These are phyloP conservation scores for Trichophyton equinum DNA, from an alignment of 2,329 filamentous ascomycete species.

Conservation along the genomic window DNA sequence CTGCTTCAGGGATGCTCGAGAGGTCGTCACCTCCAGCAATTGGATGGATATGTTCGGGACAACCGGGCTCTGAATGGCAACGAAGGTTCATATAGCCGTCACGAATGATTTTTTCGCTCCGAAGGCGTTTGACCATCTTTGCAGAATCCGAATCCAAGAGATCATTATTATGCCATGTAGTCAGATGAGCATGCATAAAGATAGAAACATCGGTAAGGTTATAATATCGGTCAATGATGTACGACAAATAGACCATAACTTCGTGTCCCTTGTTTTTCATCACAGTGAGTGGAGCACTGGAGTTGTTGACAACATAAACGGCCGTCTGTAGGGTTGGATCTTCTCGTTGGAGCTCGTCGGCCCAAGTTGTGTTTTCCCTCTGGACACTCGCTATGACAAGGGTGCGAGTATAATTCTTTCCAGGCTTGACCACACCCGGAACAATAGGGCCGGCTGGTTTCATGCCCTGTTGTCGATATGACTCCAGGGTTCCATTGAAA, in stretches of 20 bases:
- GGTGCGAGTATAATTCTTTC: conserved; percentile 38
- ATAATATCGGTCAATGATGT: conserved; percentile 51
- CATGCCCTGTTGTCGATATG: neutral
- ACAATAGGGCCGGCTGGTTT: neutral
- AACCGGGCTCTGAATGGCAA: conserved; percentile 47
- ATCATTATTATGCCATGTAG: conserved; percentile 49
- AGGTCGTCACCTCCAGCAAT: conserved; percentile 27
- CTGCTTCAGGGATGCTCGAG: conserved; percentile 37
- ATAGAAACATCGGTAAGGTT: conserved; percentile 45
- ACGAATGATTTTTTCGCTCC: conserved; percentile 38
- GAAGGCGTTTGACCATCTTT: conserved; percentile 40
- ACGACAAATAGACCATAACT: conserved; percentile 50
- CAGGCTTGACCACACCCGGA: conserved; percentile 11
- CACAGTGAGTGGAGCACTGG: conserved; percentile 37
- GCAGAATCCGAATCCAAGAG: conserved; percentile 39
- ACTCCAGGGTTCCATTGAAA: too few species aligned
- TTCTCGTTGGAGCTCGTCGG: conserved; percentile 31
- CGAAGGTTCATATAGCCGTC: conserved; percentile 50
- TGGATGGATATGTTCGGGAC: conserved; percentile 46
- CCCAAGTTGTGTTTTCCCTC: conserved; percentile 43
- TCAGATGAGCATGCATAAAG: conserved; percentile 47
- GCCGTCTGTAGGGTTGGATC: conserved; percentile 38
- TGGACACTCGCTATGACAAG: conserved; percentile 44
- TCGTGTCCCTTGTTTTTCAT: conserved; percentile 51
- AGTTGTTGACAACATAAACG: conserved; percentile 43